Evolutionary conservation across 441 rosid species (phyloP).

Genomic region (Pelargonium fulgidum): DNA sequence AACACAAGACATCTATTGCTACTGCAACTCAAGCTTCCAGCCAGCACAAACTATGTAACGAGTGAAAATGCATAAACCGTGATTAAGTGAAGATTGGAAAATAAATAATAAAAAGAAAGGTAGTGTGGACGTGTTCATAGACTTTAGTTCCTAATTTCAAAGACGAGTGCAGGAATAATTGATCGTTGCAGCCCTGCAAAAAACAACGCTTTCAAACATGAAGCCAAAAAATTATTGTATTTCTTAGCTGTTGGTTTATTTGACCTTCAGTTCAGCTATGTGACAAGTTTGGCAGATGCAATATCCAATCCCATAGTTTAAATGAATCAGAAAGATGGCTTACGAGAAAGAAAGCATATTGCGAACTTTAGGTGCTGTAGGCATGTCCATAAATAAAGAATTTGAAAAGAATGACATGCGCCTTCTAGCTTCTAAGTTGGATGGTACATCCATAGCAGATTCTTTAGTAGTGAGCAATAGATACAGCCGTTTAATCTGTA

Average conservation of each 20-base stretch:
- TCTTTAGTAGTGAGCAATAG: constrained; percentile 94
- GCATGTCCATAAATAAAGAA: constrained; percentile 99
- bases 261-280: background rate
- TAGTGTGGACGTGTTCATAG: no score
- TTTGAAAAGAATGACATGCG: constrained; percentile 97
- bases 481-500: constrained; percentile 81
- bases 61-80: no score
- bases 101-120: no score
- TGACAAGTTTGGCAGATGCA: background rate
- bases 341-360: constrained; percentile 99
- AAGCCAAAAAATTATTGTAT: no score
- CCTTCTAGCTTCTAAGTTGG: constrained; percentile 97
- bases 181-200: no score
- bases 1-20: background rate
- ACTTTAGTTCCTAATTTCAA: no score
- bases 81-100: no score
- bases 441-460: constrained; percentile 99
- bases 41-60: background rate
- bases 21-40: background rate
- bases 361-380: constrained; percentile 97
- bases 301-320: background rate
- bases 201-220: background rate
- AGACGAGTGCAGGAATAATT: no score
- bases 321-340: constrained; percentile 29
- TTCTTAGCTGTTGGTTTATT: background rate